Base-by-base conservation (phyloP, 768 basidiomycete species). In the Suillus occidentalis region DNA sequence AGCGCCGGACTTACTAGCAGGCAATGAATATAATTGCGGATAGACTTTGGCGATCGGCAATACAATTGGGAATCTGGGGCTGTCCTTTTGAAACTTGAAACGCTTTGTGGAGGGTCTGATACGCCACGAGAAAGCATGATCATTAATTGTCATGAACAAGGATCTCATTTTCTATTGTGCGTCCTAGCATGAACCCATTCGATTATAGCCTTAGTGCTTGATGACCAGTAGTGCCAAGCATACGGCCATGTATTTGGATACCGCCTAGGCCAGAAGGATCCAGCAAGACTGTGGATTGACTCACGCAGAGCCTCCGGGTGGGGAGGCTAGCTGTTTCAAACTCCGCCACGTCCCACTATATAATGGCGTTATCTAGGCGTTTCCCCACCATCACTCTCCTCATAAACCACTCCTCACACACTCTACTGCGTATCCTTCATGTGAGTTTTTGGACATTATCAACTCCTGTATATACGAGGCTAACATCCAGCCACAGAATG, bases 401-500 rank as follows among this genome's bases (percentile, higher is more conserved):
- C 3, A 20, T 25, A 42, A 57, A 28, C 40, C 25, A 42, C 40
- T 42, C 25, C 18, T 42, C 8, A 3, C 37, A 16, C 39, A 40
- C 22, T 40, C 16, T 40, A 40, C 10, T 18, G 5, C 28, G 3
- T 9, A 12, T 34, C 52, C 9, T 58, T 56, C n/a, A 7, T 12
- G 58, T 59, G 25, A 42, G 58, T 42, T 59, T 10, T 59, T 28
- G 18, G 12, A 20, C 22, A 22, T 49, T 22, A 0, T 22, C 2
- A 49, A 6, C 13, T 49, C n/a, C 13, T 12, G 16, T 13, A 3
- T n/a, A 31, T 13, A 12, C 10, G 40, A 42, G 25, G 18, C 40
- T 59, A 1, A 59, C 25, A 18, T 13, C 39, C 18, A 28, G 25
- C 18, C 36, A 12, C 16, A 82, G 78, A 70, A 92, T 92, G 91